A percentile compares a stretch with the other conserved stretches of the same genome.
Conservation (phyloP, 805 yeast genomes). For the Candida sakaeoensis region DNA sequence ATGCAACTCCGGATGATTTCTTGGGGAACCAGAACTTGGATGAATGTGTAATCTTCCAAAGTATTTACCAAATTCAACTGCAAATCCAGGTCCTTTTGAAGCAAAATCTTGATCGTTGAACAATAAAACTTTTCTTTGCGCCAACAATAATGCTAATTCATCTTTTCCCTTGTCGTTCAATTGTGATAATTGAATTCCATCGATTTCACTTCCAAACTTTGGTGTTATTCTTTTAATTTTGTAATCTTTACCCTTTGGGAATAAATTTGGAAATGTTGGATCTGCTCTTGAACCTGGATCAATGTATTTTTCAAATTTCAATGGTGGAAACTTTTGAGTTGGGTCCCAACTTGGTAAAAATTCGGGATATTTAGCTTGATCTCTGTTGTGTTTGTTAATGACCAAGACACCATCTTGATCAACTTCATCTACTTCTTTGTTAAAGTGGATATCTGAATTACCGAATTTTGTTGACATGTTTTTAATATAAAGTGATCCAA, state of each 20-base stretch:
- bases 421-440: conserved; percentile 48
- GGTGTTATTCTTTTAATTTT: conserved; percentile 52
- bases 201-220: conserved; percentile 63
- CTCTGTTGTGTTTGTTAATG: conserved; percentile 37
- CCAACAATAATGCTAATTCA: conserved; percentile 66
- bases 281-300: conserved; percentile 74
- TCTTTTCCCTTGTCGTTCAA: conserved; percentile 55
- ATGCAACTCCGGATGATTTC: conserved; percentile 60
- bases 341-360: conserved; percentile 71
- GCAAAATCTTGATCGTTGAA: conserved; percentile 67
- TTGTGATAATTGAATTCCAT: conserved; percentile 55
- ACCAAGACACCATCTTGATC: conserved; percentile 48
- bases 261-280: conserved; percentile 48
- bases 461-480: conserved; percentile 40
- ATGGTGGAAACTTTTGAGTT: conserved; percentile 47
- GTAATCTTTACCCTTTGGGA: conserved; percentile 30
- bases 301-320: conserved; percentile 50
- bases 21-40: conserved; percentile 71
- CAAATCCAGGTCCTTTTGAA: conserved; percentile 44
- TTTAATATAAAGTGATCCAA: too few species aligned
- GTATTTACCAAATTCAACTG: conserved; percentile 53
- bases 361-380: conserved; percentile 42
- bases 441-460: conserved; percentile 46
- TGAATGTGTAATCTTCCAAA: conserved; percentile 73
- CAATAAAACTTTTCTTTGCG: conserved; percentile 65